A percentile compares a stretch with the other conserved stretches of the same genome.
Conservation (phyloP, 495 filamentous ascomycete species). For the Gamarada debralockiae region DNA sequence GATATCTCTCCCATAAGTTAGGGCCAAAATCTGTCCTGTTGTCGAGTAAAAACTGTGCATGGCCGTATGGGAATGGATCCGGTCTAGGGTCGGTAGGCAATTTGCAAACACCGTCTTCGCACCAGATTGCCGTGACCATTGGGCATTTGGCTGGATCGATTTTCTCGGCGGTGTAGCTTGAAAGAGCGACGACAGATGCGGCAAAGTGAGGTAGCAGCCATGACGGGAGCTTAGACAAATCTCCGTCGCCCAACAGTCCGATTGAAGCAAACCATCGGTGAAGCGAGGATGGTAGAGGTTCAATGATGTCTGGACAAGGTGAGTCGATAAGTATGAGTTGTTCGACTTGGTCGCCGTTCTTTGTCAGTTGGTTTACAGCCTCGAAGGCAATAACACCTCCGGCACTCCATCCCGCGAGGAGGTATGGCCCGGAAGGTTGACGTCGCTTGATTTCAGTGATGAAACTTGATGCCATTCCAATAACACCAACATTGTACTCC, state of each 20-base stretch:
- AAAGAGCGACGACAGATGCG: constrained; percentile 71
- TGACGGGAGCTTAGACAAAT: constrained; percentile 54
- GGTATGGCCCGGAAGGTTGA: constrained; percentile 64
- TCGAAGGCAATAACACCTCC: constrained; percentile 89
- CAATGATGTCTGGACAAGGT: constrained; percentile 72
- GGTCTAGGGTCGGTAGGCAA: constrained; percentile 64
- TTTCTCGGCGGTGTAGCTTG: constrained; percentile 57
- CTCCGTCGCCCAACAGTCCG: constrained; percentile 69
- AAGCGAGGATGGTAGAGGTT: constrained; percentile 70
- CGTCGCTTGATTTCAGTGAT: constrained; percentile 58
- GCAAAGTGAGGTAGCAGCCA: constrained; percentile 86
- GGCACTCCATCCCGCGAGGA: constrained; percentile 75
- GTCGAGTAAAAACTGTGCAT: constrained; percentile 76
- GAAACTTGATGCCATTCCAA: constrained; percentile 52
- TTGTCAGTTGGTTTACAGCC: constrained; percentile 66
- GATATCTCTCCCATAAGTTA: constrained; percentile 73
- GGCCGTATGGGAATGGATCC: constrained; percentile 63
- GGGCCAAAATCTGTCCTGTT: constrained; percentile 75
- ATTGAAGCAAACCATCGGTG: constrained; percentile 78
- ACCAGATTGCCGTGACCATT: constrained; percentile 72
- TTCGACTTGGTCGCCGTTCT: constrained; percentile 64
- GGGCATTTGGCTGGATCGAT: constrained; percentile 47
- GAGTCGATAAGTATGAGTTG: constrained; percentile 78
- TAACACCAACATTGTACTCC: constrained; percentile 49
- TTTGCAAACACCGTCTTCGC: constrained; percentile 75